These are phyloP conservation scores for Lactuca saligna DNA, from an alignment of 129 eudicot genomes.

Conservation along the genomic window DNA sequence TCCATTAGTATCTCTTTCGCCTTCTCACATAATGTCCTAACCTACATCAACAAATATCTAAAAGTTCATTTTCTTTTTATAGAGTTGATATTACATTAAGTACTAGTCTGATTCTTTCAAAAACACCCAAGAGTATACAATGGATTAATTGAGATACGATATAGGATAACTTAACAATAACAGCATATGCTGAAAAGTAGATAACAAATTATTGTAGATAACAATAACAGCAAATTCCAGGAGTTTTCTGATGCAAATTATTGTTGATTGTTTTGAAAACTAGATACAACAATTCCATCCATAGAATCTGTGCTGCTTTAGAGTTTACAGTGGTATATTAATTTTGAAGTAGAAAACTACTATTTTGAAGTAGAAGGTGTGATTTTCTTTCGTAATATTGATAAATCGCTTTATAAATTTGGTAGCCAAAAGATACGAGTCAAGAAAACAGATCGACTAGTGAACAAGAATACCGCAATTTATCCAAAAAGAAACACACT, in stretches of 20 bases:
- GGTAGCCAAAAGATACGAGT: background rate
- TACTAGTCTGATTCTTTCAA: background rate
- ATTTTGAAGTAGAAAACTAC: constrained; percentile 6
- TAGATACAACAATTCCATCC: background rate
- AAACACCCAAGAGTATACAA: background rate
- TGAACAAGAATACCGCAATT: background rate
- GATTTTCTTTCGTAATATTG: background rate
- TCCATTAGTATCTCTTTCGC: constrained; percentile 87
- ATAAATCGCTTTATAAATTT: background rate
- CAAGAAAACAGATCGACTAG: constrained; percentile 5
- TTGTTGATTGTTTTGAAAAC: background rate
- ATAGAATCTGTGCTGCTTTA: background rate
- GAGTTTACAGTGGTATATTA: background rate
- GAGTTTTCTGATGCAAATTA: constrained; percentile 1
- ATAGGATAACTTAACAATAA: background rate
- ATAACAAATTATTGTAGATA: background rate
- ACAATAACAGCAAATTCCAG: background rate
- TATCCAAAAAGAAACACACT: constrained; percentile 10
- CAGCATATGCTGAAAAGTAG: constrained; percentile 1
- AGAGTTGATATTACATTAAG: no score
- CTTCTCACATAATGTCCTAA: constrained; percentile 75
- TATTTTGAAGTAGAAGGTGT: background rate
- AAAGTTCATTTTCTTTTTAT: background rate
- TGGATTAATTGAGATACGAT: background rate
- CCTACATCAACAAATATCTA: constrained; percentile 44